Evolutionary conservation across 805 yeast genomes (phyloP), one percentile per base, ranked within the genome.

Genomic region (Candida coquimbonensis): DNA sequence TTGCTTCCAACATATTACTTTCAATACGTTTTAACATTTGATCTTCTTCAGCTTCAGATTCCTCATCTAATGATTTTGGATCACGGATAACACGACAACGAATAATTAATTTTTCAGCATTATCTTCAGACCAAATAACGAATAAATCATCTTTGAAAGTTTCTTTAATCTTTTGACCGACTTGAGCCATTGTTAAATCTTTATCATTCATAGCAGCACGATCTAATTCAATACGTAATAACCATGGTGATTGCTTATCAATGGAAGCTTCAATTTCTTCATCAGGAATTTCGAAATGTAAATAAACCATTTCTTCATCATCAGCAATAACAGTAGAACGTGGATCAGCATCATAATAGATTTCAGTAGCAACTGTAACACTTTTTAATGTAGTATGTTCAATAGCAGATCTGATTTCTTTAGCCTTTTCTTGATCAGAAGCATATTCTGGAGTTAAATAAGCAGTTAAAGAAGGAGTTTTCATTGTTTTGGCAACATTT

Each of bases 401-500:
- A 61, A 93, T 91, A 0, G 96, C 95, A 49, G 97, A 87, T 72
- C 95, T 96, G 38, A 93, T 87, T 39, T 83, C 82, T 72, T 93
- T 93, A 11, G 99, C 98, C 67, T 75, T 81, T 64, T 90, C 97
- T 66, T 90, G 91, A 58, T 93, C 96, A 40, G 78, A 75, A 6
- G 96, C 90, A 51, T 82, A 75, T 36, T 80, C 91, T 6, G 82
- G 81, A 40, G 87, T 75, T 64, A 93, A 71, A 64, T 90, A 93
- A n/a, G 91, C 96, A 9, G 96, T 89, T 63, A 91, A 74, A 13
- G 96, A 95, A n/a, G 99, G 99, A n/a, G 99, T 93, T 70, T 91
- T 93, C 75, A 93, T 90, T 60, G 87, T 91, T 72, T 93, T 93
- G 11, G 99, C 99, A 53, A 93, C 99, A 65, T 91, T 91, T 67